Conservation (phyloP, 2,329 filamentous ascomycete genomes). For the Alternaria rosae region DNA sequence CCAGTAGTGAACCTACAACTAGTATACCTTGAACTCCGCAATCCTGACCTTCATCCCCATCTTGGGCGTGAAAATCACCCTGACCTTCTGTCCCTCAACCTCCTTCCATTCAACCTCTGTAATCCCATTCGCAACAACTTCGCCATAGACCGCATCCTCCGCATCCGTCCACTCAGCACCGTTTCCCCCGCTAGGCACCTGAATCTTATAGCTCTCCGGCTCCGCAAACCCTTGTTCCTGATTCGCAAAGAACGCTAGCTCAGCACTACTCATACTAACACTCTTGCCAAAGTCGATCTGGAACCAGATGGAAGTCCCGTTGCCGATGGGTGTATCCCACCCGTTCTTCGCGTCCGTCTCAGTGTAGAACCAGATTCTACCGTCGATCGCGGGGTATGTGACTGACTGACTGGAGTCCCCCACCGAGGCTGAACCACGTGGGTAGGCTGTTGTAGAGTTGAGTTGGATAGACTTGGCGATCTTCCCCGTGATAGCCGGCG, state of each 20-base stretch:
- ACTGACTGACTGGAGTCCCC: slow-evolving; percentile 27
- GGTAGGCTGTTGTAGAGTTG: slow-evolving; percentile 36
- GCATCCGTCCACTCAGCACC: slow-evolving; percentile 40
- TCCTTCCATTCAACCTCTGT: slow-evolving; percentile 43
- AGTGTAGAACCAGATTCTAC: slow-evolving; percentile 51
- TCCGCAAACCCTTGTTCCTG: slow-evolving; percentile 36
- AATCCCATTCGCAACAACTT: slow-evolving; percentile 48
- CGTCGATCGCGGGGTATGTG: slow-evolving; percentile 51
- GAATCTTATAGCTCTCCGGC: slow-evolving; percentile 41
- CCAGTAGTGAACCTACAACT: background rate
- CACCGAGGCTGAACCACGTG: slow-evolving; percentile 43
- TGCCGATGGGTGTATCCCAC: slow-evolving; percentile 45
- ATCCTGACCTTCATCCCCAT: slow-evolving; percentile 44
- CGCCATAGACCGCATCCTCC: slow-evolving; percentile 24
- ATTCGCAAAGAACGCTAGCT: slow-evolving; percentile 50
- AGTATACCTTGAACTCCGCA: slow-evolving; percentile 51
- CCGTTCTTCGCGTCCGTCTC: slow-evolving; percentile 49
- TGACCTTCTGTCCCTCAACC: slow-evolving; percentile 34
- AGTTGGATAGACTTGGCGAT: slow-evolving; percentile 51
- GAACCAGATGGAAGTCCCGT: slow-evolving; percentile 47
- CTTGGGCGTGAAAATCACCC: slow-evolving; percentile 45
- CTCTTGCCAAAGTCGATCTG: slow-evolving; percentile 47
- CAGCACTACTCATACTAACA: slow-evolving; percentile 40
- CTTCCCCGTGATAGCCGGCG: slow-evolving; percentile 37
- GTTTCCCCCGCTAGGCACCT: slow-evolving; percentile 25